Conservation (phyloP, 768 basidiomycete species). For the Suillus alpinus region DNA sequence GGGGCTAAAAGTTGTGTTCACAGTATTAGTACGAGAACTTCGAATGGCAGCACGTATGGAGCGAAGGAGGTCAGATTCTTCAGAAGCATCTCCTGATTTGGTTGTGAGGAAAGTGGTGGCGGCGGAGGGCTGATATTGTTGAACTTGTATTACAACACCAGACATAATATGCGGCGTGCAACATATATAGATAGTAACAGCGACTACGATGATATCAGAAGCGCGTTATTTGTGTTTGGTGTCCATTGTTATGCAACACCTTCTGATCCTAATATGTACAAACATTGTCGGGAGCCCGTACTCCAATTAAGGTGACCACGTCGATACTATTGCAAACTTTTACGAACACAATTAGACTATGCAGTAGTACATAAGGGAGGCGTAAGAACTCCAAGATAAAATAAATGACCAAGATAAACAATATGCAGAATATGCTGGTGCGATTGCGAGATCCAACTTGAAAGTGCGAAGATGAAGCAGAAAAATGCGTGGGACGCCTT, state of each 20-base stretch:
- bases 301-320: neutral
- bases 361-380: conserved; percentile 26
- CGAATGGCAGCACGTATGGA: conserved; percentile 61
- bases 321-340: conserved; percentile 17
- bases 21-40: conserved; percentile 45
- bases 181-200: neutral
- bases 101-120: conserved; percentile 41
- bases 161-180: conserved; percentile 13
- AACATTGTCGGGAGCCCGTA: neutral
- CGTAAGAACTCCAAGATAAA: conserved; percentile 30
- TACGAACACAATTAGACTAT: conserved; percentile 3
- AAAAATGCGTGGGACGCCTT: conserved; percentile 1
- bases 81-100: conserved; percentile 13
- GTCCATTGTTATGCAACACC: conserved; percentile 1
- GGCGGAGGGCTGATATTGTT: conserved; percentile 42
- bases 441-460: conserved; percentile 30
- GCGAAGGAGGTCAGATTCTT: conserved; percentile 44
- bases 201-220: neutral
- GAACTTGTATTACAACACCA: conserved; percentile 35
- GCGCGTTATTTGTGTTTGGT: conserved; percentile 3
- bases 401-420: conserved; percentile 39
- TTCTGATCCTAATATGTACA: conserved; percentile 13
- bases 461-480: conserved; percentile 18
- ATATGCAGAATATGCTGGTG: conserved; percentile 31
- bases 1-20: conserved; percentile 41